A percentile compares a stretch with the other conserved stretches of the same genome.
These are phyloP conservation scores for Candida labiduridarum DNA, from an alignment of 1,139 yeast species.

Conservation along the genomic window DNA sequence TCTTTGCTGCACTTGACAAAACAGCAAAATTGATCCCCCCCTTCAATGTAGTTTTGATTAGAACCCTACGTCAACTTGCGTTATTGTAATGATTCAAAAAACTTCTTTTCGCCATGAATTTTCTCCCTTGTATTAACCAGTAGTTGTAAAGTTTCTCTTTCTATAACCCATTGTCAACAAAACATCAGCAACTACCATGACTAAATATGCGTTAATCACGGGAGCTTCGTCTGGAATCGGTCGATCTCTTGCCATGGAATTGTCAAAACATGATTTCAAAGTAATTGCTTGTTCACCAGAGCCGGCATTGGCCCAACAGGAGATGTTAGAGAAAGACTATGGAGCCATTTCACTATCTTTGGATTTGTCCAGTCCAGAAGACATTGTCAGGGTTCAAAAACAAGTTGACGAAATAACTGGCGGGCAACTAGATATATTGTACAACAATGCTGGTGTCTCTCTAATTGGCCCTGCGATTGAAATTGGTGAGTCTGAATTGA, in stretches of 20 bases:
- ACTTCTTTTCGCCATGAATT: no score
- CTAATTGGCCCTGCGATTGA: slow-evolving; percentile 37
- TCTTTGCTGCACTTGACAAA: neutral
- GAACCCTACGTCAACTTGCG: no score
- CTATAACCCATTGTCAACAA: no score
- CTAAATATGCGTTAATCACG: slow-evolving; percentile 33
- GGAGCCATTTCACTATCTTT: slow-evolving; percentile 34
- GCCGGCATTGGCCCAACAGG: slow-evolving; percentile 24
- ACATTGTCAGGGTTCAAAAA: slow-evolving; percentile 26
- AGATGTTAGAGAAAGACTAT: slow-evolving; percentile 28
- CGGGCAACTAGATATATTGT: slow-evolving; percentile 32
- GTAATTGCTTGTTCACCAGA: slow-evolving; percentile 38
- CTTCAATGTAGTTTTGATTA: no score
- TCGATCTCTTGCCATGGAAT: slow-evolving; percentile 28
- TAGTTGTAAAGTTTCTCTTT: no score
- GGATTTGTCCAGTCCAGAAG: slow-evolving; percentile 33
- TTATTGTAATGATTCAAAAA: no score
- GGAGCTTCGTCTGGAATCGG: slow-evolving; percentile 50
- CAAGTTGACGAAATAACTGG: slow-evolving; percentile 28
- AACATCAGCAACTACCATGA: neutral
- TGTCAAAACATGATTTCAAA: slow-evolving; percentile 34
- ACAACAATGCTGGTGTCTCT: slow-evolving; percentile 39
- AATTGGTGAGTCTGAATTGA: slow-evolving; percentile 27
- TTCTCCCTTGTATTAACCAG: no score
- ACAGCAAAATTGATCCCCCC: no score